These are phyloP conservation scores for Silene coronaria DNA, from an alignment of 179 eudicot species.

Conservation along the genomic window DNA sequence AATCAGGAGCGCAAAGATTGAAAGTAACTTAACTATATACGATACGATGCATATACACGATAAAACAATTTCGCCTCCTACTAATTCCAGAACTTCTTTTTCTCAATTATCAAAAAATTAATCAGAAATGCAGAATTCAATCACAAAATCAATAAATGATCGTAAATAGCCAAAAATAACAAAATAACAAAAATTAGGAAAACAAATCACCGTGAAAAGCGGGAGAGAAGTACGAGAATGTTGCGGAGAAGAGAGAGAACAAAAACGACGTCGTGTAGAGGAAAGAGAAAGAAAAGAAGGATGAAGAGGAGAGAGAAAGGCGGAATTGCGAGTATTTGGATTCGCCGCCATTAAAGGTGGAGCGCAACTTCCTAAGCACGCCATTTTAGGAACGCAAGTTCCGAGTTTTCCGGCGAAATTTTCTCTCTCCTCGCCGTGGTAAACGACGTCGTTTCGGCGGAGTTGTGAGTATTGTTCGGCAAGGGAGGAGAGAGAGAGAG, in stretches of 20 bases:
- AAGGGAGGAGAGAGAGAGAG: neutral
- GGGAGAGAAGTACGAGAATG: neutral
- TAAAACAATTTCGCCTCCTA: neutral
- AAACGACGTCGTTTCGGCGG: neutral
- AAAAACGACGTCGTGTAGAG: conserved; percentile 14
- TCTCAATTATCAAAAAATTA: neutral
- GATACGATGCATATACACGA: conserved; percentile 6
- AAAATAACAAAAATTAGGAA: too few relatives aligned
- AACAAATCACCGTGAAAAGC: conserved; percentile 26
- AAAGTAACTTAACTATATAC: neutral
- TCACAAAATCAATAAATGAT: neutral
- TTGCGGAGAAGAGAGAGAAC: neutral
- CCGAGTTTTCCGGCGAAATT: neutral
- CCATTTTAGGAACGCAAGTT: conserved; percentile 12
- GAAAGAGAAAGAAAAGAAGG: conserved; percentile 26
- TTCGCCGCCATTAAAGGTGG: conserved; percentile 3
- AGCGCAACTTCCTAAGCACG: conserved; percentile 10
- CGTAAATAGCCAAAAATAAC: too few relatives aligned
- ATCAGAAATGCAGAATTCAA: neutral
- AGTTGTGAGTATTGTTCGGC: neutral
- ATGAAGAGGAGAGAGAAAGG: conserved; percentile 25
- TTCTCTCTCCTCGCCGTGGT: neutral
- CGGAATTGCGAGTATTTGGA: conserved; percentile 25
- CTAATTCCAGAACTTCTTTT: neutral
- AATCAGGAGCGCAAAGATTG: neutral